Percentiles rank a stretch among this genome's conserved stretches.
Evolutionary conservation across 2,329 filamentous ascomycete genomes (phyloP).

Genomic region (Penicillium sclerotigenum): DNA sequence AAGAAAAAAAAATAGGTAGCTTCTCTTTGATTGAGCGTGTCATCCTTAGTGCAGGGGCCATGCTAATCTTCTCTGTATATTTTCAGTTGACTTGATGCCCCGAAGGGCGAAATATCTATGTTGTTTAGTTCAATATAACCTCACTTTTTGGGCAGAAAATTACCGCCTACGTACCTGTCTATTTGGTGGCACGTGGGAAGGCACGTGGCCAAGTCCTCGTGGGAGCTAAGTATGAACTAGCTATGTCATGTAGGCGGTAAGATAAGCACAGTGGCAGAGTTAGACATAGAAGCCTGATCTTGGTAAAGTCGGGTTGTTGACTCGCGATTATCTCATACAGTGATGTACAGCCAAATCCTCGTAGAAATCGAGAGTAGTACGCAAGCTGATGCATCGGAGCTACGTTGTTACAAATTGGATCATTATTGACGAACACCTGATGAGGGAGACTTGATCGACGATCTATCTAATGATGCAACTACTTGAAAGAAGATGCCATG

Average conservation of each 20-base stretch:
- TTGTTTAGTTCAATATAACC: background rate
- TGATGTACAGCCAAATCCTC: background rate
- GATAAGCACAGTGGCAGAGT: too few relatives aligned
- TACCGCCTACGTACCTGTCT: background rate
- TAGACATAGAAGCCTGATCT: background rate
- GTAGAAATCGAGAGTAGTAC: background rate
- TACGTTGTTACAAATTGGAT: background rate
- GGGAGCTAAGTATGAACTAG: too few relatives aligned
- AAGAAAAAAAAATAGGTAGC: constrained; percentile 61
- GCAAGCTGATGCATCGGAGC: background rate
- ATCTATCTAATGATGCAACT: background rate
- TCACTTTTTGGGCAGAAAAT: background rate
- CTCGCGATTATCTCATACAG: background rate
- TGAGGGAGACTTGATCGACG: background rate
- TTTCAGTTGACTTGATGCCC: constrained; percentile 63
- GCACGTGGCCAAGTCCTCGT: too few relatives aligned
- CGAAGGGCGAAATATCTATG: constrained; percentile 37
- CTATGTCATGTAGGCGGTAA: too few relatives aligned
- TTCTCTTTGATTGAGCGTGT: constrained; percentile 83
- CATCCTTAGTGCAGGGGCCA: constrained; percentile 90
- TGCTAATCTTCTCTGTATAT: constrained; percentile 78
- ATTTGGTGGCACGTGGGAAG: background rate
- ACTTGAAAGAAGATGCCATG: background rate
- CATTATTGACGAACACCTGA: background rate
- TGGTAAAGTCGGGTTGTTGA: too few relatives aligned